phyloP scores from a whole-genome alignment of 2,329 filamentous ascomycete genomes.

The Nothopassalora personata region DNA sequence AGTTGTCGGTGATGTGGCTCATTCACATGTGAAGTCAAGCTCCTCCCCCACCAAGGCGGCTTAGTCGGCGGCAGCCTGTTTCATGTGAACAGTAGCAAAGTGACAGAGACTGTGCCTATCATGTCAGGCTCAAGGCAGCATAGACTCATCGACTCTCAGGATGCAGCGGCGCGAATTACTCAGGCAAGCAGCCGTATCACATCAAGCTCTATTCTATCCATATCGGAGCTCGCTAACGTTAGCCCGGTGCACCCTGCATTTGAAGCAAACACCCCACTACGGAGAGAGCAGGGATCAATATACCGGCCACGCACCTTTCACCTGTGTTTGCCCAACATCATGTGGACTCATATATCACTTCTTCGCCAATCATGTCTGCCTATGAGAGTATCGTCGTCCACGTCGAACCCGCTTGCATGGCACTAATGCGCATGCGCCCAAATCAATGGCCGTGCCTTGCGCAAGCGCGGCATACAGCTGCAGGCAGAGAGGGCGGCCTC shows the following conservation, averaged over 20 bases:
- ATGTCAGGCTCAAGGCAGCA: neutral
- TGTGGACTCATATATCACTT: neutral
- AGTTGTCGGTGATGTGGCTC: neutral
- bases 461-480: conserved; percentile 11
- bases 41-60: too few species aligned
- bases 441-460: conserved; percentile 13
- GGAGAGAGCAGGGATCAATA: neutral
- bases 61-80: neutral
- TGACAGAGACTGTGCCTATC: neutral
- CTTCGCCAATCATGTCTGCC: neutral
- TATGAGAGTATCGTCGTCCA: neutral
- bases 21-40: neutral
- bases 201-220: neutral
- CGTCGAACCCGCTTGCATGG: conserved; percentile 10
- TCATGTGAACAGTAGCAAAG: neutral
- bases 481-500: conserved; percentile 1
- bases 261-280: neutral
- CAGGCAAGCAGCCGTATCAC: neutral
- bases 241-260: neutral
- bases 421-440: neutral
- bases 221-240: neutral
- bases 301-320: neutral
- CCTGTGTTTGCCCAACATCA: neutral
- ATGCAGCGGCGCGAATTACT: neutral
- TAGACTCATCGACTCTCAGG: neutral